Percentiles rank a stretch among this genome's conserved stretches.
Evolutionary conservation across 1,139 yeast species (phyloP).

Genomic region (Pichia inconspicua): DNA sequence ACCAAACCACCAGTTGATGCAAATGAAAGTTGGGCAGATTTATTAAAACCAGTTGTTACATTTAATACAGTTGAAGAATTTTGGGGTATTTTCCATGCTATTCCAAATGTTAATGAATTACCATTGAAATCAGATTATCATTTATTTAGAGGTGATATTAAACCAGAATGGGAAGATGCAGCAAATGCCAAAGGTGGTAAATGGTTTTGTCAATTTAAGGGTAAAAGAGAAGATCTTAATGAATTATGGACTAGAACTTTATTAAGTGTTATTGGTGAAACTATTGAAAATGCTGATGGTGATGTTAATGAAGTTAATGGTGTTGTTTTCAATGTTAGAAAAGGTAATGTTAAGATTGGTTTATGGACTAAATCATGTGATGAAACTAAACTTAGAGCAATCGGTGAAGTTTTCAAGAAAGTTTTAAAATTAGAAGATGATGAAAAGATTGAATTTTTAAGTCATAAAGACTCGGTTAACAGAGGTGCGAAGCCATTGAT

Average conservation of each 20-base stretch:
- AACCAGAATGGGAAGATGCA: constrained; percentile 98
- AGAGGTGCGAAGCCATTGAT: constrained; percentile 16
- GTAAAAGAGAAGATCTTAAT: constrained; percentile 59
- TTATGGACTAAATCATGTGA: constrained; percentile 88
- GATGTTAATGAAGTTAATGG: constrained; percentile 68
- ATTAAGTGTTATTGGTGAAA: constrained; percentile 91
- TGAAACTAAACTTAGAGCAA: constrained; percentile 44
- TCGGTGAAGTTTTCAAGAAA: constrained; percentile 83
- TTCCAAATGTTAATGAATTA: constrained; percentile 86
- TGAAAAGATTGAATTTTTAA: constrained; percentile 68
- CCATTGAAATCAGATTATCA: constrained; percentile 94
- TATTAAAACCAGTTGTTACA: constrained; percentile 87
- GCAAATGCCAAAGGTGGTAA: constrained; percentile 88
- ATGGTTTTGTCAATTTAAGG: constrained; percentile 78
- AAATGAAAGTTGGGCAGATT: constrained; percentile 86
- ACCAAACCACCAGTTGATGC: constrained; percentile 81
- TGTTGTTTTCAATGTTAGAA: constrained; percentile 83
- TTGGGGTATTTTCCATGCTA: constrained; percentile 96
- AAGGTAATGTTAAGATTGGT: constrained; percentile 75
- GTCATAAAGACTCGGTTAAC: constrained; percentile 38
- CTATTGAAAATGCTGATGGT: constrained; percentile 80
- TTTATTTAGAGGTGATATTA: constrained; percentile 86
- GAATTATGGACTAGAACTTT: constrained; percentile 91
- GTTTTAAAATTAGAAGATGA: constrained; percentile 61
- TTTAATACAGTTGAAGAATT: constrained; percentile 93